These are phyloP conservation scores for Lolium multiflorum DNA, from an alignment of 176 grass and related monocot species.

Conservation along the genomic window DNA sequence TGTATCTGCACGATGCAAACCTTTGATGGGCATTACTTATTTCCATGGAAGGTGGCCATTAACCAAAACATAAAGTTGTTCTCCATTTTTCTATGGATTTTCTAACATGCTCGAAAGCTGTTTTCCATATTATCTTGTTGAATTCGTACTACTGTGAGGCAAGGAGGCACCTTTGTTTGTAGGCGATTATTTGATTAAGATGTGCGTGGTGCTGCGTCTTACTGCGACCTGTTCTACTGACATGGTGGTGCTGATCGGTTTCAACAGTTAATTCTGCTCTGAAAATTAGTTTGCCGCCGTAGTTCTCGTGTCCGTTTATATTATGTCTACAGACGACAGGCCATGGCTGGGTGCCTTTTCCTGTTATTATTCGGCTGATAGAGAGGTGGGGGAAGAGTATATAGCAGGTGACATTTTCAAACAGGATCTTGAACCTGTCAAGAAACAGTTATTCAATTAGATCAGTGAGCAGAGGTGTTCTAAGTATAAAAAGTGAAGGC, in stretches of 20 bases:
- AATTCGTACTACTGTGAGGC: background rate
- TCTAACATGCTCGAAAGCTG: no score
- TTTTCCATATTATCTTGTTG: no score
- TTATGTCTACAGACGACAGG: background rate
- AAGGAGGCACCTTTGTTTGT: background rate
- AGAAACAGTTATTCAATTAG: background rate
- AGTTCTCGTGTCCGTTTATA: background rate
- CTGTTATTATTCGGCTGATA: background rate
- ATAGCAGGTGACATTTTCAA: background rate
- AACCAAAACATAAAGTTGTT: no score
- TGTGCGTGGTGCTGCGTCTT: constrained; percentile 18
- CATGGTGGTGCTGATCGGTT: background rate
- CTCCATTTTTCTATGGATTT: no score
- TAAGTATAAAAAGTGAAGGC: background rate
- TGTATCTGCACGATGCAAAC: no score
- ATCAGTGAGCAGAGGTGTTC: background rate
- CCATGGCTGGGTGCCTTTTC: background rate
- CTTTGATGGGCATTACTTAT: no score
- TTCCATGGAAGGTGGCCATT: no score
- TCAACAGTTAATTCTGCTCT: background rate
- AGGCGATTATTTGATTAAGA: background rate
- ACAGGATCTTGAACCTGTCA: background rate
- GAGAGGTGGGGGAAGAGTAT: background rate
- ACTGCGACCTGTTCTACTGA: background rate
- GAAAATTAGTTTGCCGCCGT: background rate